Evolutionary conservation across 257 asterid genomes (phyloP), one percentile per base, ranked within the genome.

Genomic region (Phtheirospermum japonicum): DNA sequence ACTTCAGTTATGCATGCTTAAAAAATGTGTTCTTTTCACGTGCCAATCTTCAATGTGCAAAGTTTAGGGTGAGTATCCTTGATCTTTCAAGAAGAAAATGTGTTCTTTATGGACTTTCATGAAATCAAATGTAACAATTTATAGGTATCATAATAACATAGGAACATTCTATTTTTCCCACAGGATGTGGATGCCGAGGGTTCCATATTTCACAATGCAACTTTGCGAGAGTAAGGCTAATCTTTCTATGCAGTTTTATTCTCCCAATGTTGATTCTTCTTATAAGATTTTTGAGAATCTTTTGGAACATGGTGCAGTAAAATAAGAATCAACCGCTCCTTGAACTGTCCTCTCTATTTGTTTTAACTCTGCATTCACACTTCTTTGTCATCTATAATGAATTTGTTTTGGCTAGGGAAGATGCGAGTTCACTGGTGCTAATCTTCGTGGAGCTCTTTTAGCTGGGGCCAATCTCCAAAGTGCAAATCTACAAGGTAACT

Each of bases 111-210:
- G 54, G 48, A 34, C 48, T 65, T 19, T 65, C 59, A 18, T 65
- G 46, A 30, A 20, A 59, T 42, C 68, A 4, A 9, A 6, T 61
- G 33, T 64, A 61, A 74, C 61, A 23, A 23, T 23, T n/a, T 23
- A 23, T 23, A 23, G 28, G 28, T 1, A 23, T 23, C 3, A n/a
- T 68, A 61, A 34, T 42, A 42, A 46, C 60, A 59, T 26, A 65
- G 59, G 59, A 64, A 63, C 58, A 63, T 69, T 66, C 64, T 64
- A 66, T 45, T 61, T 70, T 76, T 64, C 36, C 39, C 56, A 18
- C 83, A 89, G 97, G 98, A 91, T 75, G 98, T 85, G 39, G 98
- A 91, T 85, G 98, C 98, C 40, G 96, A 88, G 77, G 86, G 72
- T 71, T 80, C 96, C 69, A 88, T 79, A 76, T 91, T 91, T 76